Conservation (phyloP, 768 basidiomycete genomes). For the Cystobasidium onofrii region DNA sequence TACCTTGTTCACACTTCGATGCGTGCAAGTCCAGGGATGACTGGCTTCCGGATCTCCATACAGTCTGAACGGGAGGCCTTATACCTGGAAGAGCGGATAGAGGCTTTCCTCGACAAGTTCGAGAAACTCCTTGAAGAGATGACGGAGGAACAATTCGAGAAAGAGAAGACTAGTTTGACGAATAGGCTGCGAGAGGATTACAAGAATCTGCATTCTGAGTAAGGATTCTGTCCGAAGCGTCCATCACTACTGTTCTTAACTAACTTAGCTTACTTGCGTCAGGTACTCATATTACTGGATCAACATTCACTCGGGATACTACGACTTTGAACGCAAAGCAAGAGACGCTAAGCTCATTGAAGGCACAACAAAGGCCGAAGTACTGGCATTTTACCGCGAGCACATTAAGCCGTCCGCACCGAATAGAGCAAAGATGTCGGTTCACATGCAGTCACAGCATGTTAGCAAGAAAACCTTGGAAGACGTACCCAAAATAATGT, state of each 20-base stretch:
- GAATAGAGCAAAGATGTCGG: constrained; percentile 69
- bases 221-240: background rate
- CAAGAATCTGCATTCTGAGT: constrained; percentile 82
- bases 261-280: background rate
- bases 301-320: constrained; percentile 68
- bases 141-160: constrained; percentile 62
- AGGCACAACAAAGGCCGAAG: constrained; percentile 63
- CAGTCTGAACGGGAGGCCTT: constrained; percentile 76
- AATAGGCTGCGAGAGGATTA: constrained; percentile 73
- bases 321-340: constrained; percentile 70
- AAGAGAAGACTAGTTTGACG: constrained; percentile 68
- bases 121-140: constrained; percentile 60
- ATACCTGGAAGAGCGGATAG: constrained; percentile 78
- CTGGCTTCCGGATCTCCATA: constrained; percentile 71
- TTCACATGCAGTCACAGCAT: constrained; percentile 43
- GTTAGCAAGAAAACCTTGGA: constrained; percentile 13
- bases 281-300: constrained; percentile 55
- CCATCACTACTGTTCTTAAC: background rate
- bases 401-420: constrained; percentile 61
- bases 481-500: background rate
- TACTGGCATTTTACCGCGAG: constrained; percentile 61
- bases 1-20: constrained; percentile 62
- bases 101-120: constrained; percentile 74
- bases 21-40: constrained; percentile 59
- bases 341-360: constrained; percentile 63